Evolutionary conservation across 1,284 basidiomycete species (phyloP).

Genomic region (Marasmius oreades): DNA sequence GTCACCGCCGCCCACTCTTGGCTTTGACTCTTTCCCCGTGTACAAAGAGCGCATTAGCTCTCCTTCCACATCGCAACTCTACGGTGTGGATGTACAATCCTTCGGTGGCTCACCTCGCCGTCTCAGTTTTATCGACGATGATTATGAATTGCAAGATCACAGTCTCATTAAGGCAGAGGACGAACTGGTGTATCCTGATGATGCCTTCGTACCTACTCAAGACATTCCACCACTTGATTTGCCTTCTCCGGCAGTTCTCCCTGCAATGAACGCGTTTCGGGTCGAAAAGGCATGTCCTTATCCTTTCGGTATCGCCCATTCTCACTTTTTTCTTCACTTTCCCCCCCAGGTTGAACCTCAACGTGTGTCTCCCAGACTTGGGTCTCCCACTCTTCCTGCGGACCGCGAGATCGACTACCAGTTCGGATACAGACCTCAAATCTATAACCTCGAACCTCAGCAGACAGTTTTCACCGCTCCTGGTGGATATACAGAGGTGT

Average conservation of each 20-base stretch:
- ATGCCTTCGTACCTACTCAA: slow-evolving; percentile 33
- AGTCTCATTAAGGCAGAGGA: not conserved
- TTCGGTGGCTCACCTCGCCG: not conserved
- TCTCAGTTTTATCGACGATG: not conserved
- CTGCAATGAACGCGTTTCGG: not conserved
- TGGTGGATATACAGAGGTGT: not conserved
- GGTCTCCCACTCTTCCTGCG: not conserved
- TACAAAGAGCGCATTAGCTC: not conserved
- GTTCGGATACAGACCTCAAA: slow-evolving; percentile 3
- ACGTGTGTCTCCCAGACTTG: not conserved
- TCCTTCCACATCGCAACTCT: not conserved
- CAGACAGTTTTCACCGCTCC: not conserved
- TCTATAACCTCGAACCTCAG: not conserved
- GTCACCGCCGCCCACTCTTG: not conserved
- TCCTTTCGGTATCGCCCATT: not conserved
- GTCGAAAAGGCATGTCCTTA: not conserved
- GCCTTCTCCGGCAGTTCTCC: slow-evolving; percentile 2
- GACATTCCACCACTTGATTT: slow-evolving; percentile 39
- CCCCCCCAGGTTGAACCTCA: not conserved
- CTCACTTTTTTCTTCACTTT: not conserved
- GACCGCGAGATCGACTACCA: not conserved
- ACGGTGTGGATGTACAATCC: not conserved
- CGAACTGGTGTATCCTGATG: not conserved
- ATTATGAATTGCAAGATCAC: not conserved
- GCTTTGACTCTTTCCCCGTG: not conserved